Evolutionary conservation across 2,329 filamentous ascomycete genomes (phyloP), one percentile per base, ranked within the genome.

Genomic region (Neurospora crassa): DNA sequence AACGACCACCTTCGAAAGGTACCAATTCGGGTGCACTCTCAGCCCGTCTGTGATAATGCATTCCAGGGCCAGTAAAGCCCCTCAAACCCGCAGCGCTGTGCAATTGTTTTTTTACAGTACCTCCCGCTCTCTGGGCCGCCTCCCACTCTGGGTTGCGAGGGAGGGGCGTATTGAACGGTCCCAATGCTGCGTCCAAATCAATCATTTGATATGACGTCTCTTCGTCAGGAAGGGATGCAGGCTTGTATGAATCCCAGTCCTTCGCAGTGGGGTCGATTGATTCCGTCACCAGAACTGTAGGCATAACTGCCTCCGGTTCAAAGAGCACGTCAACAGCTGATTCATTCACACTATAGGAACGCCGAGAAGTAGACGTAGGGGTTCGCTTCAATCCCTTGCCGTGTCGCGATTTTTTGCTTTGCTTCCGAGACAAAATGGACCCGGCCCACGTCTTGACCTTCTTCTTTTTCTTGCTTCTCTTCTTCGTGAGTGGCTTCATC

Each of bases 131-230:
- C 74, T 91, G 89, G 8, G 89, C 90, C 2, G 89, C 88, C 73
- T 91, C 89, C 86, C 90, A 91, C 72, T 90, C 89, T 2, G 87
- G 83, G 72, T 89, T 90, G 12, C 84, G 84, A 41, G 83, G 84
- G 1, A 89, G 83, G 37, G 92, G 92, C 0, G 94, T 97, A 77
- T 96, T 96, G 80, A 97, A 97, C 0, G 95, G 94, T 1, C 94
- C 94, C 1, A 98, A 86, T 37, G 95, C 96, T 20, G 94, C 95
- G 81, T 99, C 96, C 59, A 99, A 84, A 79, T 99, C 96, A 74
- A 99, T 96, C 80, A 97, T 91, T 8, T 92, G 90, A 77, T 90
- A 92, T 69, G 90, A 86, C 3, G 87, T 80, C 72, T 96, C 92
- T 67, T 90, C 88, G 10, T 88, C 85, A 2, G 80, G 80, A 59